Evolutionary conservation across 2,329 filamentous ascomycete genomes (phyloP).

Genomic region (Pyrenophora teres): DNA sequence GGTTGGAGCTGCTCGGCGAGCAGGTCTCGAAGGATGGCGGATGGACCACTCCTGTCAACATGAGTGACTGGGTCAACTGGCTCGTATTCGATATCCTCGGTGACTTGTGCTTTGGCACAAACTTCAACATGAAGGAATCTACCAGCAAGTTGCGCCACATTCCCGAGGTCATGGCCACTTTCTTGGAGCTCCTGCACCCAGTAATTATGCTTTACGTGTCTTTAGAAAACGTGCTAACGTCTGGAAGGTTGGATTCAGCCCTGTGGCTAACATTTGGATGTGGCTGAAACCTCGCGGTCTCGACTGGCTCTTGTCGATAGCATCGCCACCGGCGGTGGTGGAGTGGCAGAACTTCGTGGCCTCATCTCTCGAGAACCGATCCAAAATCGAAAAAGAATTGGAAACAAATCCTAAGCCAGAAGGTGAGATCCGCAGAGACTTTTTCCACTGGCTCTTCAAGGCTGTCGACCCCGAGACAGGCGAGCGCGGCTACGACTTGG

Average conservation of each 20-base stretch:
- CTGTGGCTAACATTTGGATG: slow-evolving; percentile 17
- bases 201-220: slow-evolving; percentile 10
- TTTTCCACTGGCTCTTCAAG: slow-evolving; percentile 50
- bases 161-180: slow-evolving; percentile 25
- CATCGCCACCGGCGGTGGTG: slow-evolving; percentile 18
- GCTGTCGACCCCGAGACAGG: slow-evolving; percentile 49
- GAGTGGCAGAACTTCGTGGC: slow-evolving; percentile 26
- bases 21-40: slow-evolving; percentile 12
- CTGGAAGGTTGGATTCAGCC: slow-evolving; percentile 6
- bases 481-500: slow-evolving; percentile 37
- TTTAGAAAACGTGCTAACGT: not conserved
- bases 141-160: slow-evolving; percentile 27
- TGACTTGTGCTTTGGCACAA: slow-evolving; percentile 48
- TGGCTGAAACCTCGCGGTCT: slow-evolving; percentile 32
- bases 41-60: slow-evolving; percentile 21
- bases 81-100: slow-evolving; percentile 55
- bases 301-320: slow-evolving; percentile 20
- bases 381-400: slow-evolving; percentile 16
- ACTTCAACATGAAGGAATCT: slow-evolving; percentile 42
- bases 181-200: slow-evolving; percentile 23
- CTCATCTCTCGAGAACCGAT: slow-evolving; percentile 20
- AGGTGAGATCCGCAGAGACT: slow-evolving; percentile 43
- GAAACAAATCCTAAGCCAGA: slow-evolving; percentile 23
- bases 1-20: slow-evolving; percentile 26
- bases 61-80: slow-evolving; percentile 35